Conservation (phyloP, 768 basidiomycete genomes). For the Hygrocybe coccinea region DNA sequence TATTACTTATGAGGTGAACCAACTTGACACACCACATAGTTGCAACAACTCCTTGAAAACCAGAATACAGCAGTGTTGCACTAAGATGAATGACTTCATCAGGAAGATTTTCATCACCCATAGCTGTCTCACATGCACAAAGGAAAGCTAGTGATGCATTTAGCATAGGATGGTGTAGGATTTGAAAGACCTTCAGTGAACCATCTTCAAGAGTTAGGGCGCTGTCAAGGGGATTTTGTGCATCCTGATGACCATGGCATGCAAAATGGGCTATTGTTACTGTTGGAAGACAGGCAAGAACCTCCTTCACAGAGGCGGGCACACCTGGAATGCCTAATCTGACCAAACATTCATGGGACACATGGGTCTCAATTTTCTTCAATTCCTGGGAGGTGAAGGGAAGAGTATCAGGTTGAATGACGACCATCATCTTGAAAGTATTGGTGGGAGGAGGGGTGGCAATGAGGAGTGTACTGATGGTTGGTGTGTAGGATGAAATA, state of each 20-base stretch:
- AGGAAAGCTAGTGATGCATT: constrained; percentile 37
- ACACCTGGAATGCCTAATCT: constrained; percentile 7
- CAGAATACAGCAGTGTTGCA: constrained; percentile 35
- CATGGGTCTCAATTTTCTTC: constrained; percentile 8
- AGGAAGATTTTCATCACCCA: constrained; percentile 23
- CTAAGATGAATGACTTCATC: constrained; percentile 37
- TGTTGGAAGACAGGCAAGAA: constrained; percentile 16
- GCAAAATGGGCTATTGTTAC: constrained; percentile 30
- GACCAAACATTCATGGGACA: constrained; percentile 11
- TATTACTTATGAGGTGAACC: neutral
- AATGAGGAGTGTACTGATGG: constrained; percentile 9
- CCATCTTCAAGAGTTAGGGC: constrained; percentile 20
- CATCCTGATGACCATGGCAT: constrained; percentile 35
- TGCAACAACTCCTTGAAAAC: too few relatives aligned
- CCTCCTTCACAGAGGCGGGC: constrained; percentile 18
- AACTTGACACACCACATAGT: constrained; percentile 34
- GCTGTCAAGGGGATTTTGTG: constrained; percentile 21
- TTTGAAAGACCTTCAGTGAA: constrained; percentile 17
- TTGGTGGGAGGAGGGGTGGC: neutral
- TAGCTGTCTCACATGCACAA: constrained; percentile 44
- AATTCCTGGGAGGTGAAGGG: too few relatives aligned
- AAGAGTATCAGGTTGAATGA: constrained; percentile 9
- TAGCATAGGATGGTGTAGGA: constrained; percentile 21
- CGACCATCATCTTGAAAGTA: constrained; percentile 20
- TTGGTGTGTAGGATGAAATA: constrained; percentile 23